A percentile compares a stretch with the other conserved stretches of the same genome.
Evolutionary conservation across 805 yeast genomes (phyloP).

Genomic region (Middelhovenomyces tepae): DNA sequence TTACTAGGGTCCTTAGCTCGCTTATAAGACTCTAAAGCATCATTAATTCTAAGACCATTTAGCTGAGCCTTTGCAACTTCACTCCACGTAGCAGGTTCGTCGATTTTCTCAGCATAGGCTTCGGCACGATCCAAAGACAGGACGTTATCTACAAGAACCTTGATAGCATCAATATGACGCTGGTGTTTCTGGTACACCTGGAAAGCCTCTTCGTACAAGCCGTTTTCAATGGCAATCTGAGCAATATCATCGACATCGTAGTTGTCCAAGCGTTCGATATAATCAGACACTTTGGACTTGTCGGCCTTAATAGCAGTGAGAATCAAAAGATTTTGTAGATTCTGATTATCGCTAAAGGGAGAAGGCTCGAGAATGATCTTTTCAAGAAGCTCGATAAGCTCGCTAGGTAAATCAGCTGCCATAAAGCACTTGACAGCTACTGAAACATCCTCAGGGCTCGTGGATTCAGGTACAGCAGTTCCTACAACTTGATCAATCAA

Average conservation of each 20-base stretch:
- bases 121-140: constrained; percentile 94
- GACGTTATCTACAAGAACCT: constrained; percentile 84
- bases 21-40: constrained; percentile 85
- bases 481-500: constrained; percentile 91
- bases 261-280: constrained; percentile 82
- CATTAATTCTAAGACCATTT: constrained; percentile 85
- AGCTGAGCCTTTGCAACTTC: constrained; percentile 94
- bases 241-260: constrained; percentile 94
- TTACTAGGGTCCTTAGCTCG: constrained; percentile 87
- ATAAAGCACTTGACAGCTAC: constrained; percentile 91
- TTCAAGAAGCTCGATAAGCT: constrained; percentile 88
- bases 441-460: constrained; percentile 88
- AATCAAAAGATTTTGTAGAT: constrained; percentile 85
- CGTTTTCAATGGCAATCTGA: constrained; percentile 80
- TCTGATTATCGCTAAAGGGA: constrained; percentile 90
- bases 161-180: constrained; percentile 68
- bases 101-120: constrained; percentile 82
- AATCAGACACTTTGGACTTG: constrained; percentile 69
- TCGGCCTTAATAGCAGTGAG: constrained; percentile 96
- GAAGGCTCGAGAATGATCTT: constrained; percentile 96
- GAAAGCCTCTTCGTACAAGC: constrained; percentile 86
- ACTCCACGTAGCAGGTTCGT: constrained; percentile 82
- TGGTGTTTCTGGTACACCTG: constrained; percentile 84
- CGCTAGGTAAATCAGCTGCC: constrained; percentile 89
- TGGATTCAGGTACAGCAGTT: constrained; percentile 90